Evolutionary conservation across 1,284 basidiomycete genomes (phyloP).

Genomic region (Caloboletus inedulis): DNA sequence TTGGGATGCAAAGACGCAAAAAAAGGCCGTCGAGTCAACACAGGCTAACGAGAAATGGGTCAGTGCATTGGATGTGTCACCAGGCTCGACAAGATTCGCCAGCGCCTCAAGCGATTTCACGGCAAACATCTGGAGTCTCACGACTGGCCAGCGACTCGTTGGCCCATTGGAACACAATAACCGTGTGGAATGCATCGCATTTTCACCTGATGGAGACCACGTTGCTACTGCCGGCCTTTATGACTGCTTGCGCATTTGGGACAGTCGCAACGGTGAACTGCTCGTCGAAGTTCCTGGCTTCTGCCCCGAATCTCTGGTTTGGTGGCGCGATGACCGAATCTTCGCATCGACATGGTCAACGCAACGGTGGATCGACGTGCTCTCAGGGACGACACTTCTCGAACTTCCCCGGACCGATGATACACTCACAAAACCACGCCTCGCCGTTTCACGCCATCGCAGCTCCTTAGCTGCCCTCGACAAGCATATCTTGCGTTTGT

Average conservation of each 20-base stretch:
- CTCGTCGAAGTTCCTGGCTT: constrained; percentile 10
- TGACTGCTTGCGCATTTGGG: constrained; percentile 18
- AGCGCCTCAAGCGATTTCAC: constrained; percentile 13
- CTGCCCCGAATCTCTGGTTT: constrained; percentile 18
- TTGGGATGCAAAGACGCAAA: constrained; percentile 19
- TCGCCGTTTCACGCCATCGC: constrained; percentile 14
- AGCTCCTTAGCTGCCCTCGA: constrained; percentile 7
- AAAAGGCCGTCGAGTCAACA: constrained; percentile 4
- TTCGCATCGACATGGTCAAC: constrained; percentile 14
- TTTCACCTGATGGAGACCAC: constrained; percentile 21
- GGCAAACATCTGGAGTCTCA: constrained; percentile 15
- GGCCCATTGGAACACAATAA: constrained; percentile 18
- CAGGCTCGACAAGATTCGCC: constrained; percentile 16
- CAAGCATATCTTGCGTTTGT: constrained; percentile 3
- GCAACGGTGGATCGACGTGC: constrained; percentile 12
- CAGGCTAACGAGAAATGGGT: constrained; percentile 7
- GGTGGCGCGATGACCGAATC: constrained; percentile 20
- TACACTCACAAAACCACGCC: not conserved
- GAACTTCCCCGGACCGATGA: constrained; percentile 8
- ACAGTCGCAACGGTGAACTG: constrained; percentile 11
- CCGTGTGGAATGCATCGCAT: constrained; percentile 13
- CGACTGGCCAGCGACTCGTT: constrained; percentile 18
- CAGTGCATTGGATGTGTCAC: constrained; percentile 17
- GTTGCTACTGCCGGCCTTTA: constrained; percentile 18
- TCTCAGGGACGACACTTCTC: constrained; percentile 11